A percentile compares a stretch with the other conserved stretches of the same genome.
Evolutionary conservation across 768 basidiomycete genomes (phyloP).

Genomic region (Rhizopogon vinicolor): DNA sequence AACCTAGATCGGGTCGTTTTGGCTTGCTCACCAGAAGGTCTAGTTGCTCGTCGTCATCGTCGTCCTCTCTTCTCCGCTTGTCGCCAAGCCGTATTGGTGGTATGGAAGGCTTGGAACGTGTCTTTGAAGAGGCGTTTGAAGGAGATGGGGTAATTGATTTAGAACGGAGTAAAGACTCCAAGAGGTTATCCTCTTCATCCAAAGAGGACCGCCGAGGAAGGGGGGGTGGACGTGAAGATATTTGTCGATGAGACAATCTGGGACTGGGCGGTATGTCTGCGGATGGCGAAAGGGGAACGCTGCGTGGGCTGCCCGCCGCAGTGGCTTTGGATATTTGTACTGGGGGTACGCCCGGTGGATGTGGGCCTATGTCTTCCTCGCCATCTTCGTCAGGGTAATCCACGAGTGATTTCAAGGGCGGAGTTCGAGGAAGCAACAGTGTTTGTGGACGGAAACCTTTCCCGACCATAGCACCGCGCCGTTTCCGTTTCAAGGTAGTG

Average conservation of each 20-base stretch:
- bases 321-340: conserved; percentile 9
- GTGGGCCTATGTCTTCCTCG: conserved; percentile 27
- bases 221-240: conserved; percentile 30
- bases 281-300: conserved; percentile 28
- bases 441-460: conserved; percentile 44
- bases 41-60: conserved; percentile 64
- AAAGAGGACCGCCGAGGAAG: conserved; percentile 40
- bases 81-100: conserved; percentile 53
- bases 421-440: conserved; percentile 39
- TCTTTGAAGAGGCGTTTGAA: conserved; percentile 32
- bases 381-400: conserved; percentile 81
- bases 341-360: conserved; percentile 10
- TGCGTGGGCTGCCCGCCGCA: conserved; percentile 12
- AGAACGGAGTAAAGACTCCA: conserved; percentile 49
- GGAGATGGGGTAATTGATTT: conserved; percentile 33
- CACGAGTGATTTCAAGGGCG: conserved; percentile 56
- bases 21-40: conserved; percentile 55
- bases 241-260: conserved; percentile 34
- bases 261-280: conserved; percentile 33
- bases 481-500: conserved; percentile 53
- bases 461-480: conserved; percentile 40
- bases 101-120: conserved; percentile 28
- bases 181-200: conserved; percentile 49
- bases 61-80: conserved; percentile 68
- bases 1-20: conserved; percentile 49